Evolutionary conservation across 805 yeast species (phyloP).

Genomic region (Pichia californica): DNA sequence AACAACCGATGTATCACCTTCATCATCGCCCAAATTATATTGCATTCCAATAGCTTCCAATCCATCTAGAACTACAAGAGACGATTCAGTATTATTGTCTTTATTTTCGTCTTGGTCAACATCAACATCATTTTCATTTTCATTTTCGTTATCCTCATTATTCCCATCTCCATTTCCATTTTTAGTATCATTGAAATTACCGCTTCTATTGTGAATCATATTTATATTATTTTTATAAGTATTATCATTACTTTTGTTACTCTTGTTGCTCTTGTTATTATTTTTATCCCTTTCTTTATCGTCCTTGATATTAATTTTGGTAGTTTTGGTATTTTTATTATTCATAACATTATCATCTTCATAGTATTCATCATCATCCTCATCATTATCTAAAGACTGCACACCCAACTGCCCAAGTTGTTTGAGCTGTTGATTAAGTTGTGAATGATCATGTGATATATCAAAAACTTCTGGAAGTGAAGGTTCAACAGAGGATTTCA

Average conservation of each 20-base stretch:
- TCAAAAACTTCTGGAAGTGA: conserved; percentile 4
- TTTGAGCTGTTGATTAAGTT: conserved; percentile 26
- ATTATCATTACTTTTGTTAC: too few species aligned
- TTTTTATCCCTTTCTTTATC: conserved; percentile 10
- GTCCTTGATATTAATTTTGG: too few species aligned
- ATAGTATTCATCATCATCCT: conserved; percentile 6
- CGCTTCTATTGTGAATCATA: too few species aligned
- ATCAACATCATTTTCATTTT: neutral
- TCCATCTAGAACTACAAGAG: conserved; percentile 3
- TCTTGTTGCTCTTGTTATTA: too few species aligned
- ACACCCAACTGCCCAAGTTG: conserved; percentile 19
- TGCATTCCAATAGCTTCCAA: neutral
- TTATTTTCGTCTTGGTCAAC: neutral
- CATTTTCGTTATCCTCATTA: neutral
- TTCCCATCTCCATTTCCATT: neutral
- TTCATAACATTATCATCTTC: conserved; percentile 8
- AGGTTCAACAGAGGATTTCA: too few species aligned
- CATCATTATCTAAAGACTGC: neutral
- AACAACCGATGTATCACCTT: neutral
- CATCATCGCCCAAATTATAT: conserved; percentile 1
- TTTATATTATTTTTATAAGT: too few species aligned
- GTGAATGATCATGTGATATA: conserved; percentile 25
- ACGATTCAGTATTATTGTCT: neutral
- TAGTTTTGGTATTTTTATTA: too few species aligned
- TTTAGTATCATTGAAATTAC: neutral